Evolutionary conservation across 257 asterid genomes (phyloP), one percentile per base, ranked within the genome.

Genomic region (Jasminum sambac): DNA sequence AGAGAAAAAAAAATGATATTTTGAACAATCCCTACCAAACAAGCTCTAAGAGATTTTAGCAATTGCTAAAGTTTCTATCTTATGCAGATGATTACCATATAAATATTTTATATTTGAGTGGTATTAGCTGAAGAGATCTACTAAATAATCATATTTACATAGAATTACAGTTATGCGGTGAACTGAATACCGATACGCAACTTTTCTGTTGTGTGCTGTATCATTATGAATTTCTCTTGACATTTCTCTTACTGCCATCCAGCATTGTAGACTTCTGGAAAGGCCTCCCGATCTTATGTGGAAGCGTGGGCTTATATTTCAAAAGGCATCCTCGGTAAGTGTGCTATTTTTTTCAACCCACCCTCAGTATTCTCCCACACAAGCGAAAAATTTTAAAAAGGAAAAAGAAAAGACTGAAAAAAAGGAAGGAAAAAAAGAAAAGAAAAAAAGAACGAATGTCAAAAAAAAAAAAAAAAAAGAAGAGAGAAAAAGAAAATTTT

Each of bases 201-300:
- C 40, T 50, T 70, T 70, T 39, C 19, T n/a, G 42, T 46, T 74
- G 63, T 63, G 5, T 25, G 77, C 7, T 60, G 72, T 57, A 64
- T 8, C 6, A 41, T 79, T 52, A 69, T 63, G 38, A 21, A 62
- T 52, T 8, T 66, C 55, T 69, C 65, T 48, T 62, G 55, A 76
- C 64, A 25, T 30, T 42, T 34, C 66, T 72, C 77, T 75, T 16
- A 16, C 64, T 69, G 65, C 78, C 46, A 61, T 74, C 69, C 96
- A 94, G 99, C 99, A 94, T 67, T 74, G 82, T 72, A 84, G 77
- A 78, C 91, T 94, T 78, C 85, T 87, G 58, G 96, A 85, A 87
- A 89, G 93, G 83, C 99, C 99, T 64, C 99, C 99, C 10, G 95
- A 91, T 55, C 90, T 94, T 74, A 30, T 80, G 68, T 89, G 90